Evolutionary conservation across 495 filamentous ascomycete genomes (phyloP), one percentile per base, ranked within the genome.

Genomic region (Aspergillus taichungensis): DNA sequence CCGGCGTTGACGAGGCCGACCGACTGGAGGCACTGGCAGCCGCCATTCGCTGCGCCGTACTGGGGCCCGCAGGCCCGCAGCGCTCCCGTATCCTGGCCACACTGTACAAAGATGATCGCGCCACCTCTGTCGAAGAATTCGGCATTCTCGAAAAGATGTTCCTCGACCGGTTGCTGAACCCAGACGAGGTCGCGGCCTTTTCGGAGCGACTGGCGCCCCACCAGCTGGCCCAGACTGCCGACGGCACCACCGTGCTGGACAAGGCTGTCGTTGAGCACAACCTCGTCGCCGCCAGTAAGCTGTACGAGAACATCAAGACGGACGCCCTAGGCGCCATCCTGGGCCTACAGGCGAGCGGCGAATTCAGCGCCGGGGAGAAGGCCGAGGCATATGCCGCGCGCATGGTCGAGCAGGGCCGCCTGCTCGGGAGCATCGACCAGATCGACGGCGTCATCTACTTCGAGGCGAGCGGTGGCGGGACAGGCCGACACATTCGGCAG

Each of bases 91-190:
- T 77, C 6, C 73, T 98, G 6, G 85, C 80, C 3, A 82, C 82
- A 44, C 69, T 98, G 6, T 96, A 95, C 74, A 96, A 95, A 62
- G 92, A 98, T 57, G 94, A 97, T 37, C 80, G 92, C 13, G 77
- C 87, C 0, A 66, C 76, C 2, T 76, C 79, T 37, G 76, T 90
- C 3, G 79, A 84, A 6, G 87, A 96, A 61, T 91, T 84, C 55
- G 73, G 77, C 34, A 96, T 98, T 42, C 71, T 98, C 13, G 94
- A 97, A 72, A 97, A 97, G 69, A 96, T 98, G 79, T 94, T 94
- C 61, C 76, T 98, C 27, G 88, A 97, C 63, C 79, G 92, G 5
- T 71, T 98, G 3, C 72, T 98, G 10, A 76, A 74, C 6, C 77
- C 83, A 3, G 78, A 76, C 13, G 92, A 98, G 63, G 88, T 96